Evolutionary conservation across 495 filamentous ascomycete species (phyloP), one percentile per base, ranked within the genome.

Genomic region (Aspergillus mulundensis): DNA sequence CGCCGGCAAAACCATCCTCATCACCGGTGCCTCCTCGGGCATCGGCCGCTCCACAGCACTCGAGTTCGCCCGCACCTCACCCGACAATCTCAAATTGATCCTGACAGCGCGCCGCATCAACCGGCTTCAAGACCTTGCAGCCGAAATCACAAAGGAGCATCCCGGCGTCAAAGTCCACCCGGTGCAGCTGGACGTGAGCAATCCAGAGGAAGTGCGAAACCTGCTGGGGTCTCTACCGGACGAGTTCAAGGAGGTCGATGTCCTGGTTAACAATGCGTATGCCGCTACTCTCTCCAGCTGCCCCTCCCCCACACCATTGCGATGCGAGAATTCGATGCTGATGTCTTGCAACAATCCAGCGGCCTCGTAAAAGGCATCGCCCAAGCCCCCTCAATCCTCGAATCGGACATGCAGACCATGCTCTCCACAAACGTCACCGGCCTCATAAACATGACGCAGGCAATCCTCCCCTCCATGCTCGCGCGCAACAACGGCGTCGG

Each of bases 21-120:
- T 47, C 28, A 47, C 44, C 23, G 44, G 44, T 24, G 44, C 44
- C 6, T 47, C 44, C 14, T 47, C 44, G 3, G 44, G 44, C 5
- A 47, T 47, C 44, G 44, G 44, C 5, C 44, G 44, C 14, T 47
- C 44, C 1, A 47, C 44, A 47, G 44, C 44, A 5, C 44, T 47
- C 23, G 44, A 47, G 16, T 47, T 47, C 44, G 44, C 44, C 28
- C 23, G 23, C 5, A 47, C 23, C 44, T 25, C 44, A 6, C 44
- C 44, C 23, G 14, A 12, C 14, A 47, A 47, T 28, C 44, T 47
- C 23, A 47, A 30, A n/a, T 23, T 47, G 10, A 32, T 47, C 24
- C 20, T 47, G 15, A 47, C 44, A 7, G 44, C 44, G 44, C 44
- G 44, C 11, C 44, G 44, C 2, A 47, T 47, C 14, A 23, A 32